phyloP scores from a whole-genome alignment of 2,329 filamentous ascomycete species.

The Ceratocystis papillata region DNA sequence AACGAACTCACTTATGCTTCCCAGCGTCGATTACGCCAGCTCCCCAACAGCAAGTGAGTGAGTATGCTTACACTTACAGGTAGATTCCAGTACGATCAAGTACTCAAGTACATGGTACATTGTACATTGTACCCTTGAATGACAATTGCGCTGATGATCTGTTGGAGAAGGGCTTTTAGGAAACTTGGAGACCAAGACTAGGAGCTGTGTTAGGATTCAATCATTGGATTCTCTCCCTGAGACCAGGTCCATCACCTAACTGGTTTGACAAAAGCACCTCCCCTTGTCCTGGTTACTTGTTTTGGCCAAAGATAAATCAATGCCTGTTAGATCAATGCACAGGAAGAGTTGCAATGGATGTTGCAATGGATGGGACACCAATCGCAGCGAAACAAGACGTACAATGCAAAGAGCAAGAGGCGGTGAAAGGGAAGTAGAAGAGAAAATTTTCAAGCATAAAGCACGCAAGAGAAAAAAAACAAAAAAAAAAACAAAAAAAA shows the following conservation, averaged over 20 bases:
- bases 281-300: background rate
- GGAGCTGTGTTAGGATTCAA: background rate
- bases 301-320: background rate
- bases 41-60: background rate
- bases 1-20: background rate
- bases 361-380: background rate
- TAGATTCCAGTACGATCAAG: background rate
- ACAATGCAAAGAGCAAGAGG: conserved; percentile 1
- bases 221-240: background rate
- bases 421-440: background rate
- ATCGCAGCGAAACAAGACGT: background rate
- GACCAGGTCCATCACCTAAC: background rate
- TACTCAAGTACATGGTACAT: too few species aligned
- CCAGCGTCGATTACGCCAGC: background rate
- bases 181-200: background rate
- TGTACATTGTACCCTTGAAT: background rate
- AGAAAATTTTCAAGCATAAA: background rate
- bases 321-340: conserved; percentile 10
- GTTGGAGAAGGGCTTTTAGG: conserved; percentile 3
- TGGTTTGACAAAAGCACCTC: conserved; percentile 1
- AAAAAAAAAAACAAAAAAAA: background rate
- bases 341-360: background rate
- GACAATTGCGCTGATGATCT: background rate
- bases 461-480: background rate
- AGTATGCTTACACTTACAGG: background rate